Percentiles rank a stretch among this genome's conserved stretches.
Conservation (phyloP, 352 stramenopile genomes). For the Aphanomyces stellatus region DNA sequence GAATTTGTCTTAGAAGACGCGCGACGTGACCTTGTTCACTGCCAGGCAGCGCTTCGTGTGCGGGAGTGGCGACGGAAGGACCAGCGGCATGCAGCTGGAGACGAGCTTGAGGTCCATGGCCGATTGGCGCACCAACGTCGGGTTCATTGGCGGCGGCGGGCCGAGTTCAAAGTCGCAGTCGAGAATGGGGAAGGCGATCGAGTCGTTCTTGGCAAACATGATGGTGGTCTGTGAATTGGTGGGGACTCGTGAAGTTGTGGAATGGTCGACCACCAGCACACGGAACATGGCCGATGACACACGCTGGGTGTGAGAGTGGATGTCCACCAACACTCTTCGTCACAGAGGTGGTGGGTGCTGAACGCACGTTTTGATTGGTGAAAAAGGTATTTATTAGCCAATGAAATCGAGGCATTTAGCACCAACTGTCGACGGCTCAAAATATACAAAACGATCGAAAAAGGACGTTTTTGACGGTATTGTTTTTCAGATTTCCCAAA, state of each 20-base stretch:
- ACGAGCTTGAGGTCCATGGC: constrained; percentile 11
- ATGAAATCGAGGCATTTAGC: not conserved
- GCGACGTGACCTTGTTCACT: not conserved
- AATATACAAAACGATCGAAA: not conserved
- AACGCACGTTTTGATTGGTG: not conserved
- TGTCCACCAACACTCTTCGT: not conserved
- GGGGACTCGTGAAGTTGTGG: not conserved
- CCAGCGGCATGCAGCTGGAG: not conserved
- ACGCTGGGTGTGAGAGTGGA: not conserved
- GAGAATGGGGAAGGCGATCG: not conserved
- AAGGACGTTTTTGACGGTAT: too few species aligned
- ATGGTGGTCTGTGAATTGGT: not conserved
- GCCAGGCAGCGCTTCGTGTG: not conserved
- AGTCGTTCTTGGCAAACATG: not conserved
- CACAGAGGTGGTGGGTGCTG: too few species aligned
- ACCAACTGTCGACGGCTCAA: not conserved
- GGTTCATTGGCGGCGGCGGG: constrained; percentile 14
- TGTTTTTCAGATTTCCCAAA: too few species aligned
- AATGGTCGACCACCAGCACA: not conserved
- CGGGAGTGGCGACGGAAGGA: not conserved
- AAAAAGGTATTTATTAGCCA: not conserved
- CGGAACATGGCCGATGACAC: not conserved
- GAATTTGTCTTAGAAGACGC: not conserved
- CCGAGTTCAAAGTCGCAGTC: constrained; percentile 13
- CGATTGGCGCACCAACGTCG: constrained; percentile 10